Conservation (phyloP, 1,139 yeast species). For the Yamadazyma friedrichii region DNA sequence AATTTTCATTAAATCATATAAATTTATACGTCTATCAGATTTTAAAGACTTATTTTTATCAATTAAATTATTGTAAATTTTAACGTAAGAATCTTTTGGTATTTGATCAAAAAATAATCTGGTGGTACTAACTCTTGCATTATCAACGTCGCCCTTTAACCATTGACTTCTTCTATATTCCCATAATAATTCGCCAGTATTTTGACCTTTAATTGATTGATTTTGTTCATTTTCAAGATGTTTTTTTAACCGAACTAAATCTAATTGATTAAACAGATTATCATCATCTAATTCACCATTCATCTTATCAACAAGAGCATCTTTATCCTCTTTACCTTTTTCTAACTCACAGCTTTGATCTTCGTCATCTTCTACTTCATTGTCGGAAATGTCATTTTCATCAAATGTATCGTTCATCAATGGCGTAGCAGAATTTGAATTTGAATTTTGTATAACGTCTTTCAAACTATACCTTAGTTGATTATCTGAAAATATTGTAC, state of each 20-base stretch:
- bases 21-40: conserved; percentile 50
- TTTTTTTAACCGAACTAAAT: conserved; percentile 14
- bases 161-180: conserved; percentile 57
- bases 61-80: conserved; percentile 57
- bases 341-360: conserved; percentile 7
- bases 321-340: not conserved
- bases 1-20: conserved; percentile 57
- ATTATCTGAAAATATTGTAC: conserved; percentile 20
- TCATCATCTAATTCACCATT: not conserved
- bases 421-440: conserved; percentile 5
- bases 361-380: conserved; percentile 8
- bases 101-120: conserved; percentile 36
- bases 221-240: conserved; percentile 21
- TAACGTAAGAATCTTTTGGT: conserved; percentile 49
- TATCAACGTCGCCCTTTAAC: conserved; percentile 30
- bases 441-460: conserved; percentile 26
- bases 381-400: conserved; percentile 5
- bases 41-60: conserved; percentile 57
- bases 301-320: not conserved
- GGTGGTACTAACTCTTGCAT: conserved; percentile 18
- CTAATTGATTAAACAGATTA: conserved; percentile 11
- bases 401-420: conserved; percentile 9
- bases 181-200: conserved; percentile 58
- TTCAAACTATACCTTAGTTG: conserved; percentile 20
- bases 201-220: conserved; percentile 7